Conservation (phyloP, 2,329 filamentous ascomycete species). For the Scedosporium boydii region DNA sequence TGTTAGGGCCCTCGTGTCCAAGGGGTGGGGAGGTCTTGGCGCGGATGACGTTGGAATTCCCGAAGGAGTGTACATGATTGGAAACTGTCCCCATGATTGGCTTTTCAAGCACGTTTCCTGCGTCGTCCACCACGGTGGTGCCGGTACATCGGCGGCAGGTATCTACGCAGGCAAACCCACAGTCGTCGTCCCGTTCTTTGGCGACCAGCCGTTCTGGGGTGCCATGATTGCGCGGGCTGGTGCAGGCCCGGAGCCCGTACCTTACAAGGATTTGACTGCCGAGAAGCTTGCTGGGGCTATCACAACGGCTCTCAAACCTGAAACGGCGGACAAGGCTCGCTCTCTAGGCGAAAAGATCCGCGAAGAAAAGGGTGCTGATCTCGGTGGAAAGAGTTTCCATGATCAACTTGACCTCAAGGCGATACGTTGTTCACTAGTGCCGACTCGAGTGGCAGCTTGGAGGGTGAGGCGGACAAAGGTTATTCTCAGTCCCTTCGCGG, state of each 20-base stretch:
- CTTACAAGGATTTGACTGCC: conserved; percentile 56
- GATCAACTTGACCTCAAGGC: conserved; percentile 56
- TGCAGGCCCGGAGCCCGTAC: conserved; percentile 62
- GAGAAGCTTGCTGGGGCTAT: conserved; percentile 60
- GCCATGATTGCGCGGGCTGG: conserved; percentile 64
- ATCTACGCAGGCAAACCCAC: conserved; percentile 73
- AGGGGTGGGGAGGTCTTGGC: conserved; percentile 81
- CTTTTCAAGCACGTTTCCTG: conserved; percentile 71
- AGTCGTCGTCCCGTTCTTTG: conserved; percentile 78
- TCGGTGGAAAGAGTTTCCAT: conserved; percentile 61
- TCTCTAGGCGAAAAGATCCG: conserved; percentile 56
- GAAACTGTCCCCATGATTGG: conserved; percentile 84
- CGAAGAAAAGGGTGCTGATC: conserved; percentile 53
- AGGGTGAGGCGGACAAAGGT: conserved; percentile 58
- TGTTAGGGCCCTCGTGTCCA: conserved; percentile 71
- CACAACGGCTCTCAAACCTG: conserved; percentile 45
- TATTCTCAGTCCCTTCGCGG: conserved; percentile 62
- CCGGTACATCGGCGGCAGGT: conserved; percentile 81
- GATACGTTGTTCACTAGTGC: conserved; percentile 61
- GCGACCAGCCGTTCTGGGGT: conserved; percentile 78
- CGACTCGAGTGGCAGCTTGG: conserved; percentile 65
- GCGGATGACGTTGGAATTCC: conserved; percentile 61
- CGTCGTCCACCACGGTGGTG: conserved; percentile 81
- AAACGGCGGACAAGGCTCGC: conserved; percentile 45
- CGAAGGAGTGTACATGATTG: conserved; percentile 71